Conservation (phyloP, 495 filamentous ascomycete species). For the Polyplosphaeria fusca region DNA sequence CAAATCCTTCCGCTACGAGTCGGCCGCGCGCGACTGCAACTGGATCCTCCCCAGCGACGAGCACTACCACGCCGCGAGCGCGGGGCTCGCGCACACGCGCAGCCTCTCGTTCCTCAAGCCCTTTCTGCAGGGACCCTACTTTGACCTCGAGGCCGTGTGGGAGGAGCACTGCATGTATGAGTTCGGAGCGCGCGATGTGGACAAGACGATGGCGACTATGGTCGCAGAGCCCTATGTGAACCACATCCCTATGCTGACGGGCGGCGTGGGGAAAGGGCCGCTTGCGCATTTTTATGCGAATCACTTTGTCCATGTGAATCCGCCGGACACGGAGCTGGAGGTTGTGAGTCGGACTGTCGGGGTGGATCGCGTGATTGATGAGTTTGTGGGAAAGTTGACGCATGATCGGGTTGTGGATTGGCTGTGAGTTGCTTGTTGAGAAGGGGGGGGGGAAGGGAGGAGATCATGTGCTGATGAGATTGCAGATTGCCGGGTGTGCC, state of each 20-base stretch:
- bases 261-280: slow-evolving; percentile 36
- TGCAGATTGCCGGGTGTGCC: slow-evolving; percentile 37
- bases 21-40: slow-evolving; percentile 36
- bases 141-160: slow-evolving; percentile 45
- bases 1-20: slow-evolving; percentile 38
- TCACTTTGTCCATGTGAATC: slow-evolving; percentile 40
- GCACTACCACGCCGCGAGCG: slow-evolving; percentile 42
- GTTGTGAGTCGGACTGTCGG: slow-evolving; percentile 39
- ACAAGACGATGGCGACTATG: slow-evolving; percentile 40
- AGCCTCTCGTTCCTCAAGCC: slow-evolving; percentile 52
- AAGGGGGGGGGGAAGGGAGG: too few relatives aligned
- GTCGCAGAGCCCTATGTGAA: slow-evolving; percentile 41
- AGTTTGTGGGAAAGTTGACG: slow-evolving; percentile 39
- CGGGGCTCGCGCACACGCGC: slow-evolving; percentile 51
- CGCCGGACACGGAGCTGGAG: slow-evolving; percentile 30
- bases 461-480: slow-evolving; percentile 5
- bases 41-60: slow-evolving; percentile 43
- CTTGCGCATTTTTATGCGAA: slow-evolving; percentile 39
- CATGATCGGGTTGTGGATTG: slow-evolving; percentile 38
- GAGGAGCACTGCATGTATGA: slow-evolving; percentile 35
- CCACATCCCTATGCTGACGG: slow-evolving; percentile 41
- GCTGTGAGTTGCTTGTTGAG: slow-evolving; percentile 32
- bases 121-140: slow-evolving; percentile 51
- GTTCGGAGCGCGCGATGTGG: slow-evolving; percentile 33
- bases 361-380: slow-evolving; percentile 39